Percentiles rank a stretch among this genome's conserved stretches.
These are phyloP conservation scores for Aspergillus sp. DNA, from an alignment of 2,329 filamentous ascomycete genomes.

Conservation along the genomic window DNA sequence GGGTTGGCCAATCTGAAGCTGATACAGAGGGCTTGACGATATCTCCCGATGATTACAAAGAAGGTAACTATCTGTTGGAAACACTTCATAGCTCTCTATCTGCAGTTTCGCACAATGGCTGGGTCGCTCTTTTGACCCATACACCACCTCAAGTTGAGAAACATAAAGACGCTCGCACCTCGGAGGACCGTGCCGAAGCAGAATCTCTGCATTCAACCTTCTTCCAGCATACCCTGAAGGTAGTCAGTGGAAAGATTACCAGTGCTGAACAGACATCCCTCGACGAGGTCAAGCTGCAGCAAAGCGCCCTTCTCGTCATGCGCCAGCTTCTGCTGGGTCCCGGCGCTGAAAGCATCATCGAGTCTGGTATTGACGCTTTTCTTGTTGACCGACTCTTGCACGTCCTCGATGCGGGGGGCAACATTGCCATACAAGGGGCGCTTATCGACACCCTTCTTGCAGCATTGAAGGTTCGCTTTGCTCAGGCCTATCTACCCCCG, in stretches of 20 bases:
- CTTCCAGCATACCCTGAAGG: constrained; percentile 31
- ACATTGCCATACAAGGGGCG: constrained; percentile 72
- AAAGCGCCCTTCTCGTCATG: constrained; percentile 67
- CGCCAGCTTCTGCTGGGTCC: constrained; percentile 46
- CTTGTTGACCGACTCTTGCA: constrained; percentile 68
- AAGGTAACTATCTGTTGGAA: constrained; percentile 75
- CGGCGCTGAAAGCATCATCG: constrained; percentile 37
- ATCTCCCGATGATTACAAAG: constrained; percentile 64
- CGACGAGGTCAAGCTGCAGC: constrained; percentile 66
- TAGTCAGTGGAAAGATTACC: constrained; percentile 25
- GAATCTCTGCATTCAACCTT: constrained; percentile 35
- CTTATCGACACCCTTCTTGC: constrained; percentile 77
- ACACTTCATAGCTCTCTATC: constrained; percentile 72
- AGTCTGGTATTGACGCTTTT: constrained; percentile 63
- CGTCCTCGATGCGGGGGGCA: constrained; percentile 57
- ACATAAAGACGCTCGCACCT: constrained; percentile 42
- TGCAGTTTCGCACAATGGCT: constrained; percentile 67
- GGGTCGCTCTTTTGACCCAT: constrained; percentile 68
- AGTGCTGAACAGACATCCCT: constrained; percentile 37
- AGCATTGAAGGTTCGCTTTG: constrained; percentile 63
- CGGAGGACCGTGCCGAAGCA: constrained; percentile 48
- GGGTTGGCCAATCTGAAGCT: constrained; percentile 18
- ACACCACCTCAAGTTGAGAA: constrained; percentile 51
- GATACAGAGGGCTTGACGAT: constrained; percentile 47
- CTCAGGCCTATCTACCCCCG: constrained; percentile 36